Base-by-base conservation (phyloP, 2,329 filamentous ascomycete genomes). In the Aspergillus thermomutatus region DNA sequence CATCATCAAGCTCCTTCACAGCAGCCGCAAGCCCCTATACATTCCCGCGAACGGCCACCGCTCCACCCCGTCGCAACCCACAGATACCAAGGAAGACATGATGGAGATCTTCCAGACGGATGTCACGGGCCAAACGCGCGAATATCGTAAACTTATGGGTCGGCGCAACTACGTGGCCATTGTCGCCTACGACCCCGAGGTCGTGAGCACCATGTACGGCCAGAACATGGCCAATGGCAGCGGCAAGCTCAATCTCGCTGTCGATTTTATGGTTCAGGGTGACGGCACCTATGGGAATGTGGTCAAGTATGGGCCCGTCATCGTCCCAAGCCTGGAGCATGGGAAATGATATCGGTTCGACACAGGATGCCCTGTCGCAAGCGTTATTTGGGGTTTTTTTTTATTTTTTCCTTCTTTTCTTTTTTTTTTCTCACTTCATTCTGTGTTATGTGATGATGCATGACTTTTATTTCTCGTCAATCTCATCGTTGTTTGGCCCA, bases 51-150 rank as follows among this genome's bases (percentile, higher is more conserved):
- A 99, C 74, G 93, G 93, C n/a, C 84, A 87, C 64, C 80, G 85
- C 61, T 83, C 80, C 58, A 82, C 82, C 1, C 86, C 91, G 55
- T 84, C 85, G 8, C 68, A 74, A 62, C 87, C 89, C 1, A 88
- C 87, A 1, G 94, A 99, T 72, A 99, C 94, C 49, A 97, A 99
- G 76, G 94, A 99, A 75, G 94, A 99, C 76, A 99, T 99, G 94
- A 96, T 99, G 90, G 94, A 99, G 79, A 95, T 99, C 64, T 99
- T 99, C 83, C 91, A 94, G 68, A 90, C 88, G 7, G 94, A 99
- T 66, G 91, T 94, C 17, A 91, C 88, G 53, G 93, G 94, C n/a
- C 80, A 85, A 37, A 81, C 87, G 0, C 83, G 92, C 49, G 93
- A 97, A 73, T 82, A 92, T 69, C 92, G 92, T 78, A 90, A 93